A percentile compares a stretch with the other conserved stretches of the same genome.
phyloP scores from a whole-genome alignment of 2,329 filamentous ascomycete genomes.

The Dactylellina sp. region DNA sequence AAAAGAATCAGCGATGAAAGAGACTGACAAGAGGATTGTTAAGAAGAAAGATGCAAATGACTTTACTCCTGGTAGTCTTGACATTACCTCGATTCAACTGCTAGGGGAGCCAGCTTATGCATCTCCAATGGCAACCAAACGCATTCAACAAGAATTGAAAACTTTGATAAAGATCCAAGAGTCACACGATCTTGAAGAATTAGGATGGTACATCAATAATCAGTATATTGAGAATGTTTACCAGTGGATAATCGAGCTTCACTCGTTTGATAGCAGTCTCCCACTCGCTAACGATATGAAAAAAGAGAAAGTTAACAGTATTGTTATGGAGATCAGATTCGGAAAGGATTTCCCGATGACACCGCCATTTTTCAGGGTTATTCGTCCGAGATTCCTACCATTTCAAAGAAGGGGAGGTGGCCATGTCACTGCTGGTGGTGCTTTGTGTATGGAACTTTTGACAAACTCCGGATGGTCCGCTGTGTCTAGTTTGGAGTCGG shows the following conservation, averaged over 20 bases:
- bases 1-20: constrained; percentile 11
- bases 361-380: constrained; percentile 85
- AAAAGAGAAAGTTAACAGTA: constrained; percentile 70
- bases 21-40: constrained; percentile 25
- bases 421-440: constrained; percentile 85
- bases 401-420: constrained; percentile 82
- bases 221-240: constrained; percentile 78
- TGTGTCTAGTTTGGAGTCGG: constrained; percentile 78
- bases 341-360: constrained; percentile 80
- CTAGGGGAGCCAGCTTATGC: constrained; percentile 76
- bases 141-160: constrained; percentile 74
- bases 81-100: constrained; percentile 72
- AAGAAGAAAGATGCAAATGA: constrained; percentile 65
- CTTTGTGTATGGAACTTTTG: constrained; percentile 78
- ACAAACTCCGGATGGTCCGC: constrained; percentile 86
- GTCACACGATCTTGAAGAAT: constrained; percentile 70
- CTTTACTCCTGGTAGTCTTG: constrained; percentile 76
- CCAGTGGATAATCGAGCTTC: constrained; percentile 91
- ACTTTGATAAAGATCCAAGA: constrained; percentile 74
- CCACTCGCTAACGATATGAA: constrained; percentile 82
- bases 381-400: constrained; percentile 82
- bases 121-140: constrained; percentile 71
- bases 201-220: constrained; percentile 86
- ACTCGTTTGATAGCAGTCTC: constrained; percentile 78
- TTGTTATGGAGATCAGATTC: constrained; percentile 88